Base-by-base conservation (phyloP, 2,329 filamentous ascomycete genomes). In the Calonectria naviculata region DNA sequence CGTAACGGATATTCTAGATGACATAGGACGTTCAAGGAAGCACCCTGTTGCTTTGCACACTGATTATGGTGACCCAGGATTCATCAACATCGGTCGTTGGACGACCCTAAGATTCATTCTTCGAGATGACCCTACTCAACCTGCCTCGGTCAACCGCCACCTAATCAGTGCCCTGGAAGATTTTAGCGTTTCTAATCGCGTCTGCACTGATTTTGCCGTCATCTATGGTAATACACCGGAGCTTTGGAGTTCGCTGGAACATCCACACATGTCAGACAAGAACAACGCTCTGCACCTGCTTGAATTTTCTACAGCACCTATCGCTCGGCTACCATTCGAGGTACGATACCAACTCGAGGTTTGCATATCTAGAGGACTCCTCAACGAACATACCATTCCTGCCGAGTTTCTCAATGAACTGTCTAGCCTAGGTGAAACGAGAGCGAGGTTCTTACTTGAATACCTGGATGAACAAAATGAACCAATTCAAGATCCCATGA, bases 261-360 rank as follows among this genome's bases (percentile, higher is more conserved):
- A 80, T 29, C 71, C 76, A 1, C 49, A 47, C 3, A 31, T 68
- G 13, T 28, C 56, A 2, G 64, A 58, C 24, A 68, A 70, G 6
- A 72, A 71, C 17, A 79, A 80, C 29, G 78, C 81, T 4, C 71
- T 79, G 4, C 76, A 80, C 29, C 76, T 81, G 5, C 73, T 84
- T 6, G 74, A 74, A 13, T 70, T 75, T 13, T 72, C 71, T 15
- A 65, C 67, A 1, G 49, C 69, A 8, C 61, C 66, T 6, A 62
- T 71, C n/a, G 64, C 81, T 13, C 77, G 81, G 34, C 85, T 96
- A 5, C 84, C 90, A 0, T 98, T 95, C 72, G 84, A 91, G 1
- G 90, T 98, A 1, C 90, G 94, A 19, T 99, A 98, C 79, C 95
- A 98, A 80, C 89, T 99, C 0, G 96, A 99, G 81, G 95, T 95